Conservation (phyloP, 129 eudicot species). For the Calendula officinalis region DNA sequence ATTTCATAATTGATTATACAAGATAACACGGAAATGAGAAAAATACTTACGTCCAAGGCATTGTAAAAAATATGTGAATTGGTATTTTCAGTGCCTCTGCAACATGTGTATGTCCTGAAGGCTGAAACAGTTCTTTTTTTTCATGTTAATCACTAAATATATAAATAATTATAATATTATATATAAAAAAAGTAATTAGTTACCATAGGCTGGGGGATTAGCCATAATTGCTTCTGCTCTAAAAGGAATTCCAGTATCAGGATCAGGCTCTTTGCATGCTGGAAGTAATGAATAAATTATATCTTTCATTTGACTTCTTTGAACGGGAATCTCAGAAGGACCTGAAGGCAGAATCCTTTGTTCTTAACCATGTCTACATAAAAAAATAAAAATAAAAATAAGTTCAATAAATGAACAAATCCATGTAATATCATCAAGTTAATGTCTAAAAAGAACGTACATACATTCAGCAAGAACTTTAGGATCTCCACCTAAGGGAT, state of each 20-base stretch:
- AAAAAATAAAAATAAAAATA: constrained; percentile 1
- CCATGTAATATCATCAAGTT: constrained; percentile 10
- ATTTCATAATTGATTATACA: too few relatives aligned
- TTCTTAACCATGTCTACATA: constrained; percentile 94
- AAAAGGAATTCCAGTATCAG: constrained; percentile 81
- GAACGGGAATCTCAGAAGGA: constrained; percentile 94
- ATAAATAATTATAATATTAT: background rate
- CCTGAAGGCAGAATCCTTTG: constrained; percentile 99
- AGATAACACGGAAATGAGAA: constrained; percentile 26
- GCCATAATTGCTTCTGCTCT: constrained; percentile 97
- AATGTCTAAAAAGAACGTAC: constrained; percentile 28
- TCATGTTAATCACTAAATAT: constrained; percentile 3
- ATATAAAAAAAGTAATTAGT: constrained; percentile 19
- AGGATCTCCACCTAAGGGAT: constrained; percentile 98
- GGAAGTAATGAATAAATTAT: constrained; percentile 79
- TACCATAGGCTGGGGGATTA: constrained; percentile 97
- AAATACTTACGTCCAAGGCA: constrained; percentile 99
- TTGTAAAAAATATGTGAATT: constrained; percentile 89
- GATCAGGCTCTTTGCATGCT: constrained; percentile 92
- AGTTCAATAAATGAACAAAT: background rate
- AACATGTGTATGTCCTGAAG: constrained; percentile 97
- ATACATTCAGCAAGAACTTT: constrained; percentile 96
- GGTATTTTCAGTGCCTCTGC: constrained; percentile 94
- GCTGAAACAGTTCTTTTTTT: constrained; percentile 42
- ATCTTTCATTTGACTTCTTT: constrained; percentile 90